Evolutionary conservation across 352 stramenopile genomes (phyloP).

Genomic region (Globisporangium abappressorium): DNA sequence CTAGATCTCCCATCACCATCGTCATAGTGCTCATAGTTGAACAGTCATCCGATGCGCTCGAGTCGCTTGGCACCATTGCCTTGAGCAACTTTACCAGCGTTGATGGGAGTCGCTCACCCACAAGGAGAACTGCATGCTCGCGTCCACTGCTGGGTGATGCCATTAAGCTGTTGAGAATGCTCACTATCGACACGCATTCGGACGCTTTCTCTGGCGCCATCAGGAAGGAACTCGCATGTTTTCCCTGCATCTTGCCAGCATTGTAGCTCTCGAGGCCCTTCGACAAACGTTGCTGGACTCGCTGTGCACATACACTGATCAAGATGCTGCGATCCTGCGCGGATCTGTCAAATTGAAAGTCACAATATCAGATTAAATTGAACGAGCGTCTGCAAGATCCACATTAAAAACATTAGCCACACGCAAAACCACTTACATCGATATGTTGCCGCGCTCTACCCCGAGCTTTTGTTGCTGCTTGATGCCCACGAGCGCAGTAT

Average conservation of each 20-base stretch:
- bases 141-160: slow-evolving; percentile 10
- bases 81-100: slow-evolving; percentile 56
- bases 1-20: slow-evolving; percentile 13
- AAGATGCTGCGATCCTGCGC: slow-evolving; percentile 17
- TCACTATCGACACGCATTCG: slow-evolving; percentile 22
- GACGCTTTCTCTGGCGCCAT: slow-evolving; percentile 3
- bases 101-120: slow-evolving; percentile 48
- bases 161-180: slow-evolving; percentile 28
- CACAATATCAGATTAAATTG: not conserved
- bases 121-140: slow-evolving; percentile 31
- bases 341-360: slow-evolving; percentile 8
- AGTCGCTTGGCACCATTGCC: slow-evolving; percentile 18
- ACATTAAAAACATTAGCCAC: not conserved
- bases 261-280: slow-evolving; percentile 39
- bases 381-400: not conserved
- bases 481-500: slow-evolving; percentile 14
- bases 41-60: not conserved
- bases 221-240: not conserved
- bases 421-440: slow-evolving; percentile 3
- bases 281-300: slow-evolving; percentile 30
- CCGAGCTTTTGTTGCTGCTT: not conserved
- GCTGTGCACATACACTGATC: slow-evolving; percentile 32
- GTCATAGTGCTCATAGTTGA: not conserved
- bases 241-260: slow-evolving; percentile 20
- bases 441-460: not conserved